Evolutionary conservation across 1,284 basidiomycete genomes (phyloP), one percentile per base, ranked within the genome.

Genomic region (Malassezia psittaci): DNA sequence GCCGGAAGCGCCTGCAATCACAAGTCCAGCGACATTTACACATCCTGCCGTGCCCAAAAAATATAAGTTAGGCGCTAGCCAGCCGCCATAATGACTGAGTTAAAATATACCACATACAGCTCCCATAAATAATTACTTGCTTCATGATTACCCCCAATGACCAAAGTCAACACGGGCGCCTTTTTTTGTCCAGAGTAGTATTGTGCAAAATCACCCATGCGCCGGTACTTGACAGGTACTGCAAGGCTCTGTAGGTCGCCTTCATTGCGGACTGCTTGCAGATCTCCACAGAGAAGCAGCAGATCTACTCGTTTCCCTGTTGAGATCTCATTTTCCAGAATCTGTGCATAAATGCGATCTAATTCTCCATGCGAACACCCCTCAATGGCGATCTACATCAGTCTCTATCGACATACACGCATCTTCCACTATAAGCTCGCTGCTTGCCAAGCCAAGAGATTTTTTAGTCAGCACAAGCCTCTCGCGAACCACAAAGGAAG

Each of bases 61-160:
- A 77, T 96, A 99, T 52, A 98, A 94, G 72, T 94, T 93, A 1
- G 88, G 88, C 0, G 94, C 94, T 13, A 96, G 77, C 93, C 76
- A 76, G 32, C 68, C 72, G 24, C 71, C 72, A 49, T 71, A 65
- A 42, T 57, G 66, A 3, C 66, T 67, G 43, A 43, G 21, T 77
- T 19, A 29, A 48, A 3, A n/a, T 32, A 19, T 12, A 8, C 12
- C 19, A 71, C 87, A 77, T 68, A 90, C 85, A 96, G 78, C 74
- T 99, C 94, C 86, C 88, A 91, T 78, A 98, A 81, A 75, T 96
- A 96, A 70, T 90, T 94, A 52, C 88, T 91, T 4, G 90, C 90
- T 77, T 98, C 93, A 74, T 99, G 93, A 72, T 99, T 98, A 5
- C 94, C 94, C 18, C 94, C 94, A 67, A 98, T 94, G 49, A 96